Conservation (phyloP, 805 yeast genomes). For the Candida gorgasii region DNA sequence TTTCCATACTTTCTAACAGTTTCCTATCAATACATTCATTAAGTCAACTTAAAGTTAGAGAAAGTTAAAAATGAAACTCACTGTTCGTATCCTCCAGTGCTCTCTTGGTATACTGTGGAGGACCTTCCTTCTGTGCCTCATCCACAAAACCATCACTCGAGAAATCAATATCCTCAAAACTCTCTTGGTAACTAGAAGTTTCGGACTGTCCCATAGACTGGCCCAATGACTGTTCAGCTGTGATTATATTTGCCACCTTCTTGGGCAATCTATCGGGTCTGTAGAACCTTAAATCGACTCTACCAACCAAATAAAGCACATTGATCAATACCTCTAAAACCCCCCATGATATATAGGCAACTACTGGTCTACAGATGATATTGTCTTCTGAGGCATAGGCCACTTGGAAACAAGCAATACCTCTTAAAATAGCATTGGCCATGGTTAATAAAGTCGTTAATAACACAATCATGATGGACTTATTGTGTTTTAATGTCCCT, state of each 20-base stretch:
- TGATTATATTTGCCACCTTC: slow-evolving; percentile 35
- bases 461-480: slow-evolving; percentile 47
- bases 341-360: slow-evolving; percentile 69
- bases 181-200: too few species aligned
- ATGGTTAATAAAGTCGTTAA: slow-evolving; percentile 50
- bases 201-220: too few species aligned
- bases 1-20: too few species aligned
- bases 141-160: too few species aligned
- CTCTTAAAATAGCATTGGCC: slow-evolving; percentile 50
- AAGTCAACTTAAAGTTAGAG: too few species aligned
- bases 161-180: too few species aligned
- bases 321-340: slow-evolving; percentile 58
- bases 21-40: too few species aligned
- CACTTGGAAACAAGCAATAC: slow-evolving; percentile 46
- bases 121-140: too few species aligned
- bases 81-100: too few species aligned
- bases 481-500: slow-evolving; percentile 48
- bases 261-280: slow-evolving; percentile 62
- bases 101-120: too few species aligned
- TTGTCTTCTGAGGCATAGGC: slow-evolving; percentile 15
- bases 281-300: slow-evolving; percentile 76
- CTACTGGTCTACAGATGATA: slow-evolving; percentile 46
- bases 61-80: too few species aligned
- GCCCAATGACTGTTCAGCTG: slow-evolving; percentile 41
- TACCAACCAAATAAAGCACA: slow-evolving; percentile 53